Percentiles rank a stretch among this genome's conserved stretches.
Evolutionary conservation across 2,329 filamentous ascomycete genomes (phyloP).

Genomic region (Plenodomus lindquistii): DNA sequence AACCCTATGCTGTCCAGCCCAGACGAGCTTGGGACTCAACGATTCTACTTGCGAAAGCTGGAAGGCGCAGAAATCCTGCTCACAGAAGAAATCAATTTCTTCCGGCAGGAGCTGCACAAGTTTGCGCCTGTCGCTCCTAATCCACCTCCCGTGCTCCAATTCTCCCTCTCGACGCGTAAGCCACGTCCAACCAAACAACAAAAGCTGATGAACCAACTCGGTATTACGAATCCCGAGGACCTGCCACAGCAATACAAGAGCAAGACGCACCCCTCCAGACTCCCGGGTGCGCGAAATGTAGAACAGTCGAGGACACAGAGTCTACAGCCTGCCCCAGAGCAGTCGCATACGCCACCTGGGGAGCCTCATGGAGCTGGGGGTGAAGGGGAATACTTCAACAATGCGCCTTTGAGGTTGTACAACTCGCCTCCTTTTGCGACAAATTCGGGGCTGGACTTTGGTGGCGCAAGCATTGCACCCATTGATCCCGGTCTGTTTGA

Average conservation of each 20-base stretch:
- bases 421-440: constrained; percentile 42
- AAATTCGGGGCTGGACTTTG: constrained; percentile 35
- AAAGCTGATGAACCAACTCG: constrained; percentile 87
- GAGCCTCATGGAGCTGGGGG: constrained; percentile 37
- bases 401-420: constrained; percentile 27
- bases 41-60: constrained; percentile 95
- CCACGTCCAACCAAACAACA: constrained; percentile 95
- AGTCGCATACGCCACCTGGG: constrained; percentile 44
- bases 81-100: constrained; percentile 94
- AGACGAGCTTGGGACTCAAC: constrained; percentile 84
- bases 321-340: constrained; percentile 42
- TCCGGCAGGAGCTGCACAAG: constrained; percentile 92
- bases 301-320: constrained; percentile 28
- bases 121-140: constrained; percentile 89
- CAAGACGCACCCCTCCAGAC: constrained; percentile 56
- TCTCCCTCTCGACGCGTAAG: constrained; percentile 90
- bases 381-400: constrained; percentile 40
- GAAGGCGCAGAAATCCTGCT: constrained; percentile 94
- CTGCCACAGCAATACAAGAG: constrained; percentile 80
- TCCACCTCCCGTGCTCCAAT: constrained; percentile 81
- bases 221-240: constrained; percentile 87
- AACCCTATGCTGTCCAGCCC: constrained; percentile 79
- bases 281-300: constrained; percentile 63
- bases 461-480: constrained; percentile 32
- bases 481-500: constrained; percentile 46